Evolutionary conservation across 768 basidiomycete species (phyloP).

Genomic region (Tephrocybe rancida): DNA sequence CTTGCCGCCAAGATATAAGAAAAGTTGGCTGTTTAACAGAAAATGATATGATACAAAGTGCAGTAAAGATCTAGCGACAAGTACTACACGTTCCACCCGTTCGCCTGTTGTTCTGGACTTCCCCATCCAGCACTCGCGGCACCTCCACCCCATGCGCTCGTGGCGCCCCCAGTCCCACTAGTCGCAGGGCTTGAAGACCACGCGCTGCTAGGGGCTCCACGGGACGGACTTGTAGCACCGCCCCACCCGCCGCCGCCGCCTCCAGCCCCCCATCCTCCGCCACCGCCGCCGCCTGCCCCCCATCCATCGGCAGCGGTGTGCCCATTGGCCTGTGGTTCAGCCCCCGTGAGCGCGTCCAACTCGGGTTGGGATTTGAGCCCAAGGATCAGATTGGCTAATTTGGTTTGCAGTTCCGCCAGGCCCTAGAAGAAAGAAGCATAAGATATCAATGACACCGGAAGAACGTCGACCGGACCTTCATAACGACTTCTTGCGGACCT

Average conservation of each 20-base stretch:
- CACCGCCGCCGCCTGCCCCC: conserved; percentile 19
- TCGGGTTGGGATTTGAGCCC: conserved; percentile 70
- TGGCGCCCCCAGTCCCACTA: conserved; percentile 16
- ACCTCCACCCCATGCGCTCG: conserved; percentile 21
- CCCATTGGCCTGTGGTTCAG: conserved; percentile 36
- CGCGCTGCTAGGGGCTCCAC: conserved; percentile 22
- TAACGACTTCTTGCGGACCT: conserved; percentile 85
- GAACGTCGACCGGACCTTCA: conserved; percentile 56
- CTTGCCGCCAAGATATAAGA: not conserved
- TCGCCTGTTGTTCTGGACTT: conserved; percentile 49
- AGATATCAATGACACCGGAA: not conserved
- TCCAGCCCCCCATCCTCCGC: conserved; percentile 16
- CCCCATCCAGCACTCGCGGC: conserved; percentile 45
- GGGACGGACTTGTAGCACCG: conserved; percentile 27
- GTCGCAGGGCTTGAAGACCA: conserved; percentile 24
- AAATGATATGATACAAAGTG: not conserved
- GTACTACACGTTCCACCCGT: conserved; percentile 55
- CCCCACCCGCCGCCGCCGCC: conserved; percentile 19
- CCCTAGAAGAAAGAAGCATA: conserved; percentile 46
- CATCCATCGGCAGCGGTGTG: conserved; percentile 22
- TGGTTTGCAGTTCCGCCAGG: conserved; percentile 75
- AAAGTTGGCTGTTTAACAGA: too few species aligned
- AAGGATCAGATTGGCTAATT: conserved; percentile 78
- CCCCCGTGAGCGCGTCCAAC: conserved; percentile 49
- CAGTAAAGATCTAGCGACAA: not conserved